A percentile compares a stretch with the other conserved stretches of the same genome.
phyloP scores from a whole-genome alignment of 192 early-diverging fungal species.

The Coemansia sp. region DNA sequence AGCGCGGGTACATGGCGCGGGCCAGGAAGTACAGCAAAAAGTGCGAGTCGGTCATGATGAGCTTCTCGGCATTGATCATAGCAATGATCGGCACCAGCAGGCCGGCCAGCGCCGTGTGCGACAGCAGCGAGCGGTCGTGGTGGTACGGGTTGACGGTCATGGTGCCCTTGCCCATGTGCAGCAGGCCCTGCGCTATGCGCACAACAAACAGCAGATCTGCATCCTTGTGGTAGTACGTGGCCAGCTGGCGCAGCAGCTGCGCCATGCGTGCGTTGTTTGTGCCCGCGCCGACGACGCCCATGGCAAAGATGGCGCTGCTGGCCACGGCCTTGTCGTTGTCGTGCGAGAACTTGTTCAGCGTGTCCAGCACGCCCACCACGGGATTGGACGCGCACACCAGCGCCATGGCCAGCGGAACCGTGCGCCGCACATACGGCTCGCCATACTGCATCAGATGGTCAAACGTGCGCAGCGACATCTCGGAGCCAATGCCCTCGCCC shows the following conservation, averaged over 20 bases:
- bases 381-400: slow-evolving; percentile 97
- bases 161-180: slow-evolving; percentile 97
- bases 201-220: slow-evolving; percentile 61
- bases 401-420: slow-evolving; percentile 94
- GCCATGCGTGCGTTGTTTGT: slow-evolving; percentile 99
- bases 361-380: slow-evolving; percentile 85
- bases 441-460: slow-evolving; percentile 99
- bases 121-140: slow-evolving; percentile 88
- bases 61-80: slow-evolving; percentile 86
- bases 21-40: slow-evolving; percentile 93
- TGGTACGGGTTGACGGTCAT: slow-evolving; percentile 96
- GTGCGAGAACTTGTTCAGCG: slow-evolving; percentile 97
- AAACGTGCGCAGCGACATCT: slow-evolving; percentile 94
- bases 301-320: slow-evolving; percentile 94
- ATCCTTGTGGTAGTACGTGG: slow-evolving; percentile 96
- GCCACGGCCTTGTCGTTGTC: slow-evolving; percentile 96
- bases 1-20: slow-evolving; percentile 95
- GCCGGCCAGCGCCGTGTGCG: slow-evolving; percentile 82
- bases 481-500: slow-evolving; percentile 95
- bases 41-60: slow-evolving; percentile 87
- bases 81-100: slow-evolving; percentile 87
- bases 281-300: slow-evolving; percentile 98
- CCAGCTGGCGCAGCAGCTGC: slow-evolving; percentile 95
- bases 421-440: slow-evolving; percentile 87
- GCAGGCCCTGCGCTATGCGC: slow-evolving; percentile 56